These are phyloP conservation scores for Amorphotheca resinae DNA, from an alignment of 495 filamentous ascomycete species.

Conservation along the genomic window DNA sequence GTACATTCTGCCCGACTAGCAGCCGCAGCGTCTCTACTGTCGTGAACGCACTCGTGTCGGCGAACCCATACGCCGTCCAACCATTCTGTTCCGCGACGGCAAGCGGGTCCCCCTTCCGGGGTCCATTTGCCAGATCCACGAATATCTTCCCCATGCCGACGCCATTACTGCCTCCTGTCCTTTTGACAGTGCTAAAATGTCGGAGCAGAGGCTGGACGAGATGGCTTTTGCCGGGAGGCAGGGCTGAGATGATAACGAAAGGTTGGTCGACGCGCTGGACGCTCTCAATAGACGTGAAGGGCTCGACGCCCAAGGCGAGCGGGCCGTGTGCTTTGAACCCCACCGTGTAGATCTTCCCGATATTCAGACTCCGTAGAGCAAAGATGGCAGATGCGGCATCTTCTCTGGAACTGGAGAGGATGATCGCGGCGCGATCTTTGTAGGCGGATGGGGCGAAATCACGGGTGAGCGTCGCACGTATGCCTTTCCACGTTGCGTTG, in stretches of 20 bases:
- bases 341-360: conserved; percentile 71
- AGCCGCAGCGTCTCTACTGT: conserved; percentile 67
- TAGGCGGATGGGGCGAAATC: conserved; percentile 77
- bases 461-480: conserved; percentile 63
- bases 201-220: conserved; percentile 69
- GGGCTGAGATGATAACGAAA: conserved; percentile 66
- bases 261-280: conserved; percentile 63
- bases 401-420: conserved; percentile 52
- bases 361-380: conserved; percentile 59
- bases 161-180: neutral
- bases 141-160: conserved; percentile 53
- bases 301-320: conserved; percentile 51
- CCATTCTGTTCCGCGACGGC: conserved; percentile 55
- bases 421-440: conserved; percentile 56
- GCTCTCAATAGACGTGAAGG: conserved; percentile 67
- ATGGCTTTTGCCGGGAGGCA: conserved; percentile 64
- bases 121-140: conserved; percentile 61
- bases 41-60: conserved; percentile 69
- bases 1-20: conserved; percentile 73
- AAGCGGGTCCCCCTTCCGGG: conserved; percentile 54
- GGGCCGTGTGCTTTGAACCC: conserved; percentile 61
- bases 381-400: conserved; percentile 67
- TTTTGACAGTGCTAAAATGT: conserved; percentile 33
- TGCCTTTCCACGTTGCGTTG: conserved; percentile 75
- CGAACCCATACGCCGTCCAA: conserved; percentile 67